Evolutionary conservation across 2,329 filamentous ascomycete genomes (phyloP).

Genomic region (Fusarium tjaetaba): DNA sequence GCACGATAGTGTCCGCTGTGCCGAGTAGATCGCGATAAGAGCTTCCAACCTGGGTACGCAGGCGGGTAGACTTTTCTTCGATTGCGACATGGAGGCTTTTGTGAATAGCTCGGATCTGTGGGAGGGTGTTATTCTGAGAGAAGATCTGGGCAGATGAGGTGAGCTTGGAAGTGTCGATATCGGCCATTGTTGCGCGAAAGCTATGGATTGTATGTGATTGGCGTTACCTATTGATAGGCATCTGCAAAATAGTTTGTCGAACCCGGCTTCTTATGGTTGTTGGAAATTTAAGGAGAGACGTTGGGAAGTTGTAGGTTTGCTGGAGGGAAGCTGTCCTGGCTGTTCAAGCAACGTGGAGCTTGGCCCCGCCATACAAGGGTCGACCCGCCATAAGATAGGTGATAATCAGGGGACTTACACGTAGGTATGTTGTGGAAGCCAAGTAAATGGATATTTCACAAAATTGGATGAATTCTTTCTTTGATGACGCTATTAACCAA

Average conservation of each 20-base stretch:
- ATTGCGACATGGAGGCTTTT: conserved; percentile 66
- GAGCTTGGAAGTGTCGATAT: conserved; percentile 59
- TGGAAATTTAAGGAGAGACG: conserved; percentile 10
- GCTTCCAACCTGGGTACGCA: conserved; percentile 71
- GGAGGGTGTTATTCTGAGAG: conserved; percentile 65
- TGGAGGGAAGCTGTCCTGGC: conserved; percentile 28
- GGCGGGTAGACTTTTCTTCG: conserved; percentile 69
- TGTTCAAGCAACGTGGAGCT: conserved; percentile 43
- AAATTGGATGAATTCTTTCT: conserved; percentile 6
- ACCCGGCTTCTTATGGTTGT: not conserved
- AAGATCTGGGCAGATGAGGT: conserved; percentile 66
- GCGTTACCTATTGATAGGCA: conserved; percentile 14
- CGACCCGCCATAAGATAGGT: not conserved
- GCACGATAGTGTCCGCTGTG: conserved; percentile 92
- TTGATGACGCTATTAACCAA: conserved; percentile 29
- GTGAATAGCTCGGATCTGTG: conserved; percentile 72
- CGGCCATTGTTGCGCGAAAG: conserved; percentile 48
- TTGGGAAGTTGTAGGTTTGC: conserved; percentile 3
- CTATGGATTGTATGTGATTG: not conserved
- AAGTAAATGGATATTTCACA: not conserved
- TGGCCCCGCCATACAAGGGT: conserved; percentile 35
- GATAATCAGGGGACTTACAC: conserved; percentile 8
- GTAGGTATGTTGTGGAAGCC: not conserved
- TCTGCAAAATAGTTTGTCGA: conserved; percentile 9
- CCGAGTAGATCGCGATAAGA: conserved; percentile 89